Evolutionary conservation across 2,329 filamentous ascomycete species (phyloP).

Genomic region (Aspergillus amoenus): DNA sequence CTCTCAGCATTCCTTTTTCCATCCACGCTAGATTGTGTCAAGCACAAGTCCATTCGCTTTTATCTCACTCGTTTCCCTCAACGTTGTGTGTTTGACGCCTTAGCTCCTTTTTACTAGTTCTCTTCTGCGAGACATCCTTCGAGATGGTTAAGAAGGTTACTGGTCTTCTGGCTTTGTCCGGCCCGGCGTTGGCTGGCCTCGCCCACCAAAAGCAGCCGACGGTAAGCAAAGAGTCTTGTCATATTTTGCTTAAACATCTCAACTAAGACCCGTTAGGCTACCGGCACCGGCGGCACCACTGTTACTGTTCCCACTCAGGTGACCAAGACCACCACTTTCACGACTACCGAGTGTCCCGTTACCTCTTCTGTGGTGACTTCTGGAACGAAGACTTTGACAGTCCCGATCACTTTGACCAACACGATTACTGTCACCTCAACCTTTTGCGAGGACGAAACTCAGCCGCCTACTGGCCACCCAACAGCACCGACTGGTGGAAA

Average conservation of each 20-base stretch:
- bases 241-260: background rate
- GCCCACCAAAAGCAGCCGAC: constrained; percentile 23
- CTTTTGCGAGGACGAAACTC: constrained; percentile 23
- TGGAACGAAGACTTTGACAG: constrained; percentile 26
- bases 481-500: background rate
- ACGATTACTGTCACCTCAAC: constrained; percentile 31
- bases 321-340: constrained; percentile 33
- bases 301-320: constrained; percentile 5
- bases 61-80: constrained; percentile 24
- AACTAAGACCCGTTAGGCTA: background rate
- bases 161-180: constrained; percentile 36
- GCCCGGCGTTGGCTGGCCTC: constrained; percentile 37
- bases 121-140: constrained; percentile 22
- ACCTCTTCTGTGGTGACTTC: constrained; percentile 29
- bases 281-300: background rate
- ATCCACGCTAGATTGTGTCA: constrained; percentile 21
- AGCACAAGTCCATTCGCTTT: constrained; percentile 20
- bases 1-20: background rate
- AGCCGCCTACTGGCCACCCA: constrained; percentile 2
- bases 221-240: background rate
- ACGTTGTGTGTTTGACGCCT: constrained; percentile 10
- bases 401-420: constrained; percentile 33
- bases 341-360: constrained; percentile 37
- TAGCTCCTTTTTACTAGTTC: constrained; percentile 10
- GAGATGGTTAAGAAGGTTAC: constrained; percentile 37